These are phyloP conservation scores for Botrytis byssoidea DNA, from an alignment of 2,329 filamentous ascomycete genomes.

Conservation along the genomic window DNA sequence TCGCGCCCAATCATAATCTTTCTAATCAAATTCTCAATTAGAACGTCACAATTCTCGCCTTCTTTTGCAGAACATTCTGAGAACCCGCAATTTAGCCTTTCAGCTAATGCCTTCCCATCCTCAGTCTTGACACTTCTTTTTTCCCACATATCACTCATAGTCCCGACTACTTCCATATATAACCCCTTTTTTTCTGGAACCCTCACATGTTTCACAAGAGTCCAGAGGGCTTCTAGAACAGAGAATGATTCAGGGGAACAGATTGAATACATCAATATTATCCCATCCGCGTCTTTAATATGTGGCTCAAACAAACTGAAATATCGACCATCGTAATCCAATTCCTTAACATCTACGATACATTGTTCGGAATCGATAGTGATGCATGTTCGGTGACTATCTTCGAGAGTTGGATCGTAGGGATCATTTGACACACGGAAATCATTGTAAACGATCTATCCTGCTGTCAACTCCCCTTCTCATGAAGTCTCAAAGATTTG, in stretches of 20 bases:
- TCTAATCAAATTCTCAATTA: neutral
- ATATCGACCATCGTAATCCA: neutral
- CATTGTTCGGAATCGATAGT: neutral
- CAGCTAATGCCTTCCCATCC: conserved; percentile 1
- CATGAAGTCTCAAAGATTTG: neutral
- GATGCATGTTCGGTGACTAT: neutral
- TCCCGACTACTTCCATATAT: conserved; percentile 4
- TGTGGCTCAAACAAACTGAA: fast-evolving
- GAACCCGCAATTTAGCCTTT: conserved; percentile 7
- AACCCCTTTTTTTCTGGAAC: neutral
- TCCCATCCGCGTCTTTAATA: neutral
- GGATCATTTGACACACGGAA: neutral
- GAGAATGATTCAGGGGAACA: neutral
- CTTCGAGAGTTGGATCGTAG: neutral
- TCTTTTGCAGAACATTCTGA: conserved; percentile 9
- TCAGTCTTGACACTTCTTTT: conserved; percentile 7
- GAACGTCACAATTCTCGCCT: conserved; percentile 2
- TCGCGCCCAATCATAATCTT: neutral
- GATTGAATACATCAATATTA: conserved; percentile 15
- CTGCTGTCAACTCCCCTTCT: neutral
- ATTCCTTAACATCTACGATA: neutral
- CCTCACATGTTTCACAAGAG: neutral
- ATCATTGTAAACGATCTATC: neutral
- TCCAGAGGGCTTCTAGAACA: neutral
- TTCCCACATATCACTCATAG: conserved; percentile 16